phyloP scores from a whole-genome alignment of 148 eudicot genomes.

The Heliosperma pusillum region DNA sequence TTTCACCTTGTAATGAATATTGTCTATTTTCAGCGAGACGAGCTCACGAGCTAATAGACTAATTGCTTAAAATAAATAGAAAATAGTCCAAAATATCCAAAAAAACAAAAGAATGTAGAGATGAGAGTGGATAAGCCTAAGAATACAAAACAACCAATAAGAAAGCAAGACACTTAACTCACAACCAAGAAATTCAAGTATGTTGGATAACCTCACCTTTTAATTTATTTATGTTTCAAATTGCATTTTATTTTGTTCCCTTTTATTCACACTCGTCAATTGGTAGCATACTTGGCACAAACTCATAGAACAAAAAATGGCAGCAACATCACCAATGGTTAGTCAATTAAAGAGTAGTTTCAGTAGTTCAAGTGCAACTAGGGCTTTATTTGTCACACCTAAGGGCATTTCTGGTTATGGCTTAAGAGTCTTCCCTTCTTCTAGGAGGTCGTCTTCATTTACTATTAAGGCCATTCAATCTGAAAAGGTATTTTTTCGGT shows the following conservation, averaged over 20 bases:
- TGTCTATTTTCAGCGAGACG: too few species aligned
- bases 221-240: conserved; percentile 12
- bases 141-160: conserved; percentile 29
- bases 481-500: conserved; percentile 26
- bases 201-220: conserved; percentile 27
- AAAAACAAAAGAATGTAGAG: neutral
- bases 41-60: too few species aligned
- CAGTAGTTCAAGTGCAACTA: neutral
- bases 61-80: too few species aligned
- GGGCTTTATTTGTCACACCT: conserved; percentile 25
- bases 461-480: conserved; percentile 39
- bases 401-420: conserved; percentile 38
- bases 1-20: too few species aligned
- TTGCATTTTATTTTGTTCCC: neutral
- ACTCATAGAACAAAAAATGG: conserved; percentile 19
- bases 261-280: neutral
- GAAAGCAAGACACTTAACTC: conserved; percentile 13
- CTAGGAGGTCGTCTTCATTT: conserved; percentile 26
- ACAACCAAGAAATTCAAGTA: conserved; percentile 30
- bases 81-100: too few species aligned
- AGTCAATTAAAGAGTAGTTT: conserved; percentile 40
- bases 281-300: neutral
- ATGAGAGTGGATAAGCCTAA: conserved; percentile 38
- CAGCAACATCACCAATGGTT: conserved; percentile 41
- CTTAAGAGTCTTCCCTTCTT: conserved; percentile 29